Base-by-base conservation (phyloP, 2,329 filamentous ascomycete genomes). In the Penicillium decumbens region DNA sequence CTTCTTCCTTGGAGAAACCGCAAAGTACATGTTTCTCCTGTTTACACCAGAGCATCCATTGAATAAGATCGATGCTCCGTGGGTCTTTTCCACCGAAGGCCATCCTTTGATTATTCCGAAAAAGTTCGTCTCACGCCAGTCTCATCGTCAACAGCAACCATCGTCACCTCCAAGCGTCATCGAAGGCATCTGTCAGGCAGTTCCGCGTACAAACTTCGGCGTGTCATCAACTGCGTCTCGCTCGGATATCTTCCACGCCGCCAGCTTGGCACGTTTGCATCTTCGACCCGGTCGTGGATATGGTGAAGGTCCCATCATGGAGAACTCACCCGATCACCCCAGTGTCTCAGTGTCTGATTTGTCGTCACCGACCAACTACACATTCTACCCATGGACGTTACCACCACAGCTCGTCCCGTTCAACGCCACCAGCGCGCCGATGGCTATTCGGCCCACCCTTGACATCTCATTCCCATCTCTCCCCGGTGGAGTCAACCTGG, bases 1-100 rank as follows among this genome's bases (percentile, higher is more conserved):
- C 67, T 98, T 97, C 77, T 97, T 97, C 64, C 78, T 98, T 1
- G 92, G 93, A 12, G 93, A 98, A 71, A 98, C 93, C 1, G 85
- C 89, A 39, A 96, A 97, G 70, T 98, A 98, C 68, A 77, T 98
- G 55, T 97, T 95, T 67, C 75, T 98, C 47, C 80, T 97, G 2
- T 97, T 95, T 68, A 88, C 95, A 57, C 80, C 84, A 4, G 79
- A 84, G 12, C 93, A 97, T 70, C 89, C 91, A 0, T 74, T 98
- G 37, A 97, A 97, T 69, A 84, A 82, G 18, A 74, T 95, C 33
- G 93, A 97, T 69, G 84, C 85, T 0, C 83, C 91, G 0, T 95
- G 87, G 67, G 92, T 98, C 12, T 97, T 98, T 67, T 93, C 88
- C 0, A 98, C 93, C 0, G 93, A 98, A 71, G 93, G 92, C 0